phyloP scores from a whole-genome alignment of 805 yeast species.

The Kluyveromyces nonfermentans region DNA sequence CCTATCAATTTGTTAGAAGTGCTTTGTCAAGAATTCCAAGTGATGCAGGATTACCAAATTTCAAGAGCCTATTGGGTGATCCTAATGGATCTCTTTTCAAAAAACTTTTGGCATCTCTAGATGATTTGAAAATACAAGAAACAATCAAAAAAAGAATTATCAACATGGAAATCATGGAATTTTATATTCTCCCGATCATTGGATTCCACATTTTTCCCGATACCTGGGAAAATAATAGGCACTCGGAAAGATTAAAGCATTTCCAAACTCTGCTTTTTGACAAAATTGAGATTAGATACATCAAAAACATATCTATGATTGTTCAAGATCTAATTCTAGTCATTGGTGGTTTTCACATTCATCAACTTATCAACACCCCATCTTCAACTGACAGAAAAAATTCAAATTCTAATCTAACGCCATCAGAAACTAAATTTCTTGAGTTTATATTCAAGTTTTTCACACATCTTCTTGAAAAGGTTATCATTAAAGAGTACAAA shows the following conservation, averaged over 20 bases:
- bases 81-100: slow-evolving; percentile 26
- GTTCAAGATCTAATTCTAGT: slow-evolving; percentile 16
- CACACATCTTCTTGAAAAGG: slow-evolving; percentile 26
- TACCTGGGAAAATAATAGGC: slow-evolving; percentile 14
- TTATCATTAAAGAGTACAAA: slow-evolving; percentile 25
- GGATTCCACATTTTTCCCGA: slow-evolving; percentile 19
- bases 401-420: slow-evolving; percentile 1
- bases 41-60: slow-evolving; percentile 38
- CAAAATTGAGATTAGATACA: slow-evolving; percentile 19
- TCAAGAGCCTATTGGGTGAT: slow-evolving; percentile 31
- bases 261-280: slow-evolving; percentile 14
- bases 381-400: neutral
- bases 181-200: slow-evolving; percentile 22
- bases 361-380: slow-evolving; percentile 4
- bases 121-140: slow-evolving; percentile 16
- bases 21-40: slow-evolving; percentile 44
- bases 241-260: slow-evolving; percentile 5
- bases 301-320: slow-evolving; percentile 19
- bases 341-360: slow-evolving; percentile 22
- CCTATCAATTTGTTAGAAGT: slow-evolving; percentile 36
- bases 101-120: slow-evolving; percentile 14
- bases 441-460: slow-evolving; percentile 36
- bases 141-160: slow-evolving; percentile 17
- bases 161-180: slow-evolving; percentile 27
- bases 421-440: slow-evolving; percentile 20